Evolutionary conservation across 2,329 filamentous ascomycete genomes (phyloP), one percentile per base, ranked within the genome.

Genomic region (Gremmenia infestans): DNA sequence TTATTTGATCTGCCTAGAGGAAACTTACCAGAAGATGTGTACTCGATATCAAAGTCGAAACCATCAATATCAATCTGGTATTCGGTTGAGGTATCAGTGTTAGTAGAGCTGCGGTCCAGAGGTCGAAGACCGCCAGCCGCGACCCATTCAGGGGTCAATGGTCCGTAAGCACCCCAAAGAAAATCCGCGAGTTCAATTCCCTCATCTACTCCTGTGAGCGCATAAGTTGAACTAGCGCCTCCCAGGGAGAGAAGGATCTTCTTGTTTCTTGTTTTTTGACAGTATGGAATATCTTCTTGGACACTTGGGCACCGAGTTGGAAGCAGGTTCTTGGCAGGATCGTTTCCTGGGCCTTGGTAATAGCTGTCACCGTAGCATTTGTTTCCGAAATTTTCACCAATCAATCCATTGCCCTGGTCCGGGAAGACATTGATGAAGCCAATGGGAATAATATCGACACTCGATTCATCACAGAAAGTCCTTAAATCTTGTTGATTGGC

Each of bases 361-460:
- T 60, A 61, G 9, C 67, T 64, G 0, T 57, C 60, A 15, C 63
- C 60, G 42, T 68, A 71, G 60, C 74, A 77, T 49, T 72, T 68
- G 53, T 75, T 76, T 4, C 73, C 74, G 55, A 74, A 75, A 60
- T 76, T 73, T 40, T 72, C 67, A 1, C 69, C 72, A 1, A 73
- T 72, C 37, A 70, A 68, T 19, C 74, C 74, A 52, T 77, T 72
- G n/a, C 69, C 72, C 56, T 76, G 71, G 5, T 68, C 65, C 11
- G 73, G 72, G 59, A 76, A 77, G 4, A 71, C 62, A 52, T 73
- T 63, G 19, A 76, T 70, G 58, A 76, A 77, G 3, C 70, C 74
- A 4, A 77, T 65, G 14, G 75, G 67, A 57, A 77, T 76, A 14
- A 76, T 68, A 54, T 77, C 75, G 49, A 76, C 69, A 23, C 63